Percentiles rank a stretch among this genome's conserved stretches.
These are phyloP conservation scores for Pharnaceum exiguum DNA, from an alignment of 148 eudicot genomes.

Conservation along the genomic window DNA sequence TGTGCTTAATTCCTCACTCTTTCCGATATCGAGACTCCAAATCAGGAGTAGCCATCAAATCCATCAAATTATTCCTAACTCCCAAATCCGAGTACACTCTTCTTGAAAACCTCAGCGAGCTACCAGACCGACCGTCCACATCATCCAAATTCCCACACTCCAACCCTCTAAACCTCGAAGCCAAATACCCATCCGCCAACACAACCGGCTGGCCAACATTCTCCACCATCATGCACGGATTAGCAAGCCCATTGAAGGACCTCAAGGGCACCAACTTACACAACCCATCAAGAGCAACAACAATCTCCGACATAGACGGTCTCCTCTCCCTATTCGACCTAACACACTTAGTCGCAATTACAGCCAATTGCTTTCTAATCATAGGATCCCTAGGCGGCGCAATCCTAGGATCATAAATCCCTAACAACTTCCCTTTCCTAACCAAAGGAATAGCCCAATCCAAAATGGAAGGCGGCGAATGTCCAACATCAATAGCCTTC, in stretches of 20 bases:
- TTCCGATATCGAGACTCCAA: slow-evolving; percentile 30
- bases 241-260: slow-evolving; percentile 72
- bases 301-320: slow-evolving; percentile 80
- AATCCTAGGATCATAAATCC: slow-evolving; percentile 71
- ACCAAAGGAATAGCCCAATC: slow-evolving; percentile 97
- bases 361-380: slow-evolving; percentile 67
- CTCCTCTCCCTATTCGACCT: slow-evolving; percentile 81
- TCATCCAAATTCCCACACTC: slow-evolving; percentile 35
- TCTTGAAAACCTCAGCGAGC: slow-evolving; percentile 35
- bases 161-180: slow-evolving; percentile 29
- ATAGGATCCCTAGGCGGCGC: slow-evolving; percentile 62
- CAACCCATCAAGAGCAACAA: slow-evolving; percentile 48
- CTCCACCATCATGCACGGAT: slow-evolving; percentile 92
- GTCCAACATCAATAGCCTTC: slow-evolving; percentile 77
- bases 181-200: slow-evolving; percentile 18
- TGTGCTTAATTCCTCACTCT: slow-evolving; percentile 20
- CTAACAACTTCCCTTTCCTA: slow-evolving; percentile 54
- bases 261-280: slow-evolving; percentile 58
- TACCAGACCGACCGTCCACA: slow-evolving; percentile 24
- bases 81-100: slow-evolving; percentile 90
- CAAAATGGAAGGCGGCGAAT: slow-evolving; percentile 87
- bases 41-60: slow-evolving; percentile 57
- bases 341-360: slow-evolving; percentile 90
- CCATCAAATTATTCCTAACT: slow-evolving; percentile 71
- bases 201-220: slow-evolving; percentile 55